A percentile compares a stretch with the other conserved stretches of the same genome.
Conservation (phyloP, 257 asterid species). For the Capsicum baccatum region DNA sequence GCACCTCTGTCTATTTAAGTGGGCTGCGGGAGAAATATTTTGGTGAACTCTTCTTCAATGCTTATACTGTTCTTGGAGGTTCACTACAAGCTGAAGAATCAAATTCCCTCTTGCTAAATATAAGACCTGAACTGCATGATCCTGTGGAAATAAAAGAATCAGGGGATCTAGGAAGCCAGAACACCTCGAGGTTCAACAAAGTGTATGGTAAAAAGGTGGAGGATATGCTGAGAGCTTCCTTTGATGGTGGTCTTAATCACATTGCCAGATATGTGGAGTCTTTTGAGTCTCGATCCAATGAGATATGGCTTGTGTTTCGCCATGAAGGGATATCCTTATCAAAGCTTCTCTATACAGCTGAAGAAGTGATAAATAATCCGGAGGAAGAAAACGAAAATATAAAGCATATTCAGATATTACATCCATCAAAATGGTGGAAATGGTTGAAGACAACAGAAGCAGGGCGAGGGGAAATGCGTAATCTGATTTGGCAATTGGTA, state of each 20-base stretch:
- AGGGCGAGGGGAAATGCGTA: constrained; percentile 87
- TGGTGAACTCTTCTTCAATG: constrained; percentile 91
- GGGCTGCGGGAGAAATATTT: constrained; percentile 93
- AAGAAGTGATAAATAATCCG: constrained; percentile 61
- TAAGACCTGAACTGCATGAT: constrained; percentile 41
- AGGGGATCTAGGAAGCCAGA: constrained; percentile 44
- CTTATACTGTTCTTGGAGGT: constrained; percentile 67
- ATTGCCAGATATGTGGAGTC: constrained; percentile 96
- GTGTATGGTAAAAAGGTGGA: constrained; percentile 43
- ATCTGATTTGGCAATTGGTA: constrained; percentile 90
- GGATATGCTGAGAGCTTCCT: constrained; percentile 42
- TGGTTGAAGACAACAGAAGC: constrained; percentile 92
- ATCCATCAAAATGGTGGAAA: constrained; percentile 98
- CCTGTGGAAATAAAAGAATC: constrained; percentile 45
- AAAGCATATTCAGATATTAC: constrained; percentile 82
- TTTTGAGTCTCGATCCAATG: constrained; percentile 88
- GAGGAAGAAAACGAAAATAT: constrained; percentile 57
- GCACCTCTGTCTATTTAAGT: constrained; percentile 79
- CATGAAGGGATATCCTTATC: constrained; percentile 96
- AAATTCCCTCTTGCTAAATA: constrained; percentile 45
- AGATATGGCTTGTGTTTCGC: constrained; percentile 94
- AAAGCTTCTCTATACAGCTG: constrained; percentile 87
- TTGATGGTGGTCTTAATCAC: constrained; percentile 84
- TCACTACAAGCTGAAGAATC: constrained; percentile 47
- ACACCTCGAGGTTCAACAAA: constrained; percentile 45